Percentiles rank a stretch among this genome's conserved stretches.
Evolutionary conservation across 371 early-diverging fungal species (phyloP).

Genomic region (Fennellomyces sp.): DNA sequence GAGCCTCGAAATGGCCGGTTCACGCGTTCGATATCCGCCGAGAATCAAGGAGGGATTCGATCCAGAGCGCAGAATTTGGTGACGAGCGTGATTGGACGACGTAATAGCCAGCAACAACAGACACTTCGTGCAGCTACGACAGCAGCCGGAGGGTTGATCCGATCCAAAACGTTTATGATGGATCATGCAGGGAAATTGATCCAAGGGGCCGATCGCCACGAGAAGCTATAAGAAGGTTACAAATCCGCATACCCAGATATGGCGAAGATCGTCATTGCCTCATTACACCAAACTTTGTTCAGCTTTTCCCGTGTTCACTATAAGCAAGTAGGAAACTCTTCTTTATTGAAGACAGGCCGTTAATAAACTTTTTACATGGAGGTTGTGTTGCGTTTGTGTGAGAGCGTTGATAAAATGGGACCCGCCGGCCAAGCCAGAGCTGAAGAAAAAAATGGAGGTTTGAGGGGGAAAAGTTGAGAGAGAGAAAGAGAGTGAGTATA

Average conservation of each 20-base stretch:
- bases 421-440: not conserved
- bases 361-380: not conserved
- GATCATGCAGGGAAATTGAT: conserved; percentile 20
- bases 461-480: not conserved
- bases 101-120: conserved; percentile 9
- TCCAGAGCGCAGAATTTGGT: conserved; percentile 25
- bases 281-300: not conserved
- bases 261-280: conserved; percentile 9
- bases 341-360: not conserved
- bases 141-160: conserved; percentile 15
- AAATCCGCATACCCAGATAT: conserved; percentile 8
- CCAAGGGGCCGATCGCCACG: conserved; percentile 13
- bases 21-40: no score
- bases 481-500: not conserved
- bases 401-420: not conserved
- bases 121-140: not conserved
- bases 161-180: conserved; percentile 19
- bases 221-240: conserved; percentile 3
- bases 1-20: no score
- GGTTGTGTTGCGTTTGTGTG: not conserved
- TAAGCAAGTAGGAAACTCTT: no score
- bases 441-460: not conserved
- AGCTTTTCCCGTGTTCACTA: not conserved
- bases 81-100: conserved; percentile 28
- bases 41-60: conserved; percentile 12